These are phyloP conservation scores for Senna siamea DNA, from an alignment of 306 rosid genomes.

Conservation along the genomic window DNA sequence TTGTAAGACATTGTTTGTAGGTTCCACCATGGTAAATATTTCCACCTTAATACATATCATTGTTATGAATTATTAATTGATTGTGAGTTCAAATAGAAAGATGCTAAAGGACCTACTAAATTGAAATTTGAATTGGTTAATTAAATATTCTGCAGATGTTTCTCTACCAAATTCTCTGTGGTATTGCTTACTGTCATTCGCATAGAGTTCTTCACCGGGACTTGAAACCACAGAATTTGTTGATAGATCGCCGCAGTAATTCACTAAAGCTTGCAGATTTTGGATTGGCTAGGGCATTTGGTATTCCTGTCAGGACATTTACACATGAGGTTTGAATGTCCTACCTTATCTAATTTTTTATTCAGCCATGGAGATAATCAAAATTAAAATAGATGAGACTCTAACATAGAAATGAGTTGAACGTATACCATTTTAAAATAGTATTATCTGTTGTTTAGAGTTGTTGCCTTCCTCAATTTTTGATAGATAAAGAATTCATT, in stretches of 20 bases:
- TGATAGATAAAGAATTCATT: background rate
- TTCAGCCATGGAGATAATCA: constrained; percentile 7
- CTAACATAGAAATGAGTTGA: constrained; percentile 25
- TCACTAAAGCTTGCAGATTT: constrained; percentile 95
- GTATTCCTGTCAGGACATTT: constrained; percentile 95
- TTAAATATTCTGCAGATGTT: constrained; percentile 73
- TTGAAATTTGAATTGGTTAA: constrained; percentile 37
- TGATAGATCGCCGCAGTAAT: constrained; percentile 87
- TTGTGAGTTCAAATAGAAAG: constrained; percentile 14
- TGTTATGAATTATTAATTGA: constrained; percentile 21
- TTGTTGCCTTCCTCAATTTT: background rate
- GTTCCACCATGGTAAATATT: constrained; percentile 2
- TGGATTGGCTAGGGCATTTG: constrained; percentile 99
- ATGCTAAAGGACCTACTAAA: constrained; percentile 5
- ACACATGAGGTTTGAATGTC: constrained; percentile 82
- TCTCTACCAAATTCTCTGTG: constrained; percentile 97
- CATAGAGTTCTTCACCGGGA: constrained; percentile 98
- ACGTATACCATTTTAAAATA: constrained; percentile 17
- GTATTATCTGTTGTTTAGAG: background rate
- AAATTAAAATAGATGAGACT: constrained; percentile 22
- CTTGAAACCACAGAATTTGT: constrained; percentile 91
- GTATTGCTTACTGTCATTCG: constrained; percentile 98
- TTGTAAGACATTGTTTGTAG: background rate
- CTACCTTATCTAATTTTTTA: constrained; percentile 36
- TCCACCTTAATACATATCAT: constrained; percentile 21